Percentiles rank a stretch among this genome's conserved stretches.
Conservation (phyloP, 768 basidiomycete genomes). For the Calocybe indica region DNA sequence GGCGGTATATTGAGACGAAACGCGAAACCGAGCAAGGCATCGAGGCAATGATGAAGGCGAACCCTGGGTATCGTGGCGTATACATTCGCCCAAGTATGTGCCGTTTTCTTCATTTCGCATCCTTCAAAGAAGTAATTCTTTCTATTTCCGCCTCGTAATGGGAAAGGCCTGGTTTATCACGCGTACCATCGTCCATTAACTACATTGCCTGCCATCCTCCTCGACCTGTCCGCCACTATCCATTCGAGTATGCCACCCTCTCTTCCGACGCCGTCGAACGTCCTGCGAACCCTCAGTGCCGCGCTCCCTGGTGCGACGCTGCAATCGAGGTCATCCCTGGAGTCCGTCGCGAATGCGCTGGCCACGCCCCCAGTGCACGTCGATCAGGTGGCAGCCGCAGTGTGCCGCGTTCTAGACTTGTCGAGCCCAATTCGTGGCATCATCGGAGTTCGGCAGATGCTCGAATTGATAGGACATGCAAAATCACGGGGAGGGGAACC, state of each 20-base stretch:
- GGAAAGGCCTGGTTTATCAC: slow-evolving; percentile 89
- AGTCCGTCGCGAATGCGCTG: slow-evolving; percentile 73
- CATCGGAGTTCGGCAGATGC: slow-evolving; percentile 68
- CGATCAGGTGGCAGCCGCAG: slow-evolving; percentile 87
- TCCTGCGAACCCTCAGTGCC: slow-evolving; percentile 50
- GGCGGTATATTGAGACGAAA: slow-evolving; percentile 90
- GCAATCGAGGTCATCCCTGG: slow-evolving; percentile 34
- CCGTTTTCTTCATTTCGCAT: slow-evolving; percentile 4
- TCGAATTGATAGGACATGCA: slow-evolving; percentile 53
- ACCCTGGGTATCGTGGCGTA: slow-evolving; percentile 54
- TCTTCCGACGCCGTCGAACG: slow-evolving; percentile 58
- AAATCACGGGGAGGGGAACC: too few relatives aligned
- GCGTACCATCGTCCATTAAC: slow-evolving; percentile 89
- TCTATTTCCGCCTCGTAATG: not conserved
- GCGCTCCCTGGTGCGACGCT: slow-evolving; percentile 17
- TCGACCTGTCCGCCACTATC: slow-evolving; percentile 74
- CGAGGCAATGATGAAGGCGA: slow-evolving; percentile 38
- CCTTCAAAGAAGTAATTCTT: not conserved
- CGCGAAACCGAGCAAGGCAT: slow-evolving; percentile 81
- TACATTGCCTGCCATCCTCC: slow-evolving; percentile 75
- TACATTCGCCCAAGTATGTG: slow-evolving; percentile 86
- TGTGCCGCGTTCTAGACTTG: slow-evolving; percentile 57
- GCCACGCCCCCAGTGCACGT: slow-evolving; percentile 91
- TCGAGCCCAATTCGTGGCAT: slow-evolving; percentile 51
- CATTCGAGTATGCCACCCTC: slow-evolving; percentile 54